Base-by-base conservation (phyloP, 768 basidiomycete species). In the Brasilioporus rufonigricans region DNA sequence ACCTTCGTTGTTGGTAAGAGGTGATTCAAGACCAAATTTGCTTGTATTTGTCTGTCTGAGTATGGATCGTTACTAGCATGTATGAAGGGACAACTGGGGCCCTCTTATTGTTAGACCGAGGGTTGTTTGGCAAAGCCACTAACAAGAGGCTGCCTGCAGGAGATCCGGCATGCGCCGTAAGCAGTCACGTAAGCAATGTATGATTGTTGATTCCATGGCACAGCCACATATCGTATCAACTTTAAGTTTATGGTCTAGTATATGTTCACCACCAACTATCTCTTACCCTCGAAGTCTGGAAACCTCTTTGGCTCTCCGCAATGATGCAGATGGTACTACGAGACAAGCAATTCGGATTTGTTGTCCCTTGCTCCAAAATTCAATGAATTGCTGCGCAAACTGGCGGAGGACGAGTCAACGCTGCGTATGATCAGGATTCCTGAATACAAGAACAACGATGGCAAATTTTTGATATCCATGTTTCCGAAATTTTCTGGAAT, bases 181-280 rank as follows among this genome's bases (percentile, higher is more conserved):
- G 8, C 8, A 6, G 24, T 44, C 44, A 45, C 18, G 44, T 45
- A 45, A 45, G 27, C 43, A 44, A 41, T n/a, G n/a, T n/a, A n/a
- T n/a, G n/a, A n/a, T n/a, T n/a, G n/a, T n/a, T n/a, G n/a, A n/a
- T n/a, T n/a, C n/a, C n/a, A n/a, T n/a, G n/a, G n/a, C n/a, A n/a
- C n/a, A n/a, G n/a, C n/a, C n/a, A n/a, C n/a, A n/a, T n/a, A n/a
- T n/a, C n/a, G 23, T 40, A 19, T 19, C 18, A 11, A 29, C 27
- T 9, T 29, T 29, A 23, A 9, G 21, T 40, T 40, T 19, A 40
- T 40, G n/a, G n/a, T n/a, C n/a, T n/a, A 40, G 21, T 9, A 19
- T n/a, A 45, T 50, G 65, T 71, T 70, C 53, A 59, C 56, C 49
- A 71, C 71, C 11, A 46, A 66, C 14, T 63, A 48, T 18, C 62